A percentile compares a stretch with the other conserved stretches of the same genome.
These are phyloP conservation scores for Yarrowia keelungensis DNA, from an alignment of 805 yeast species.

Conservation along the genomic window DNA sequence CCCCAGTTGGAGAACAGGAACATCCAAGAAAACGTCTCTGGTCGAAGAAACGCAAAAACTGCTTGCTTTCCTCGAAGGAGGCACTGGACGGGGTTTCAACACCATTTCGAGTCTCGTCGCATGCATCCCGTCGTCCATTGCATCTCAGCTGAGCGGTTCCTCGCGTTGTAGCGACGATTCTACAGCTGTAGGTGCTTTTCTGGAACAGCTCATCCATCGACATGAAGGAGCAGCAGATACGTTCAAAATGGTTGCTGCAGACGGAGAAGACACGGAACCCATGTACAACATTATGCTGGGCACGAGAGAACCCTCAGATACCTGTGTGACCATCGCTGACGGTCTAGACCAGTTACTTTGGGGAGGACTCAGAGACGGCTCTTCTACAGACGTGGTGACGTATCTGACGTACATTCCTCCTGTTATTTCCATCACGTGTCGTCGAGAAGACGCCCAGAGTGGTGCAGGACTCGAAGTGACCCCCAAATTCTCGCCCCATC, in stretches of 20 bases:
- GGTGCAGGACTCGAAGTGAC: conserved; percentile 44
- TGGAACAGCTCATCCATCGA: conserved; percentile 39
- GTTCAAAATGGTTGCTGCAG: conserved; percentile 39
- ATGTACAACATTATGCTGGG: conserved; percentile 18
- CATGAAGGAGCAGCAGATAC: neutral
- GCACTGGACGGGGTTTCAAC: conserved; percentile 45
- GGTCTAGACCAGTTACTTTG: conserved; percentile 44
- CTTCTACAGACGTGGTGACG: conserved; percentile 38
- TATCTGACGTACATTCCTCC: conserved; percentile 43
- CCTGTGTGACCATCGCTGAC: conserved; percentile 42
- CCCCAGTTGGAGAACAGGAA: conserved; percentile 46
- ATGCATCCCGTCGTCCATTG: conserved; percentile 20
- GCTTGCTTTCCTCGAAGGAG: conserved; percentile 48
- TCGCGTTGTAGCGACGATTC: conserved; percentile 41
- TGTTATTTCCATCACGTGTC: conserved; percentile 43
- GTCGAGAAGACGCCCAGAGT: conserved; percentile 44
- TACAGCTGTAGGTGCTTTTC: conserved; percentile 40
- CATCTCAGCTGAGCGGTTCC: conserved; percentile 23
- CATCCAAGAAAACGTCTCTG: conserved; percentile 41
- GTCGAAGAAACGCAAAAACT: conserved; percentile 47
- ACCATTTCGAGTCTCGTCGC: conserved; percentile 39
- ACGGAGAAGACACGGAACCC: conserved; percentile 39
- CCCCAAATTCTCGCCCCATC: conserved; percentile 43
- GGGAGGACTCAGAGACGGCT: conserved; percentile 38
- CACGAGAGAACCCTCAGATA: conserved; percentile 17